These are phyloP conservation scores for Isatis tinctoria DNA, from an alignment of 345 rosid genomes.

Conservation along the genomic window DNA sequence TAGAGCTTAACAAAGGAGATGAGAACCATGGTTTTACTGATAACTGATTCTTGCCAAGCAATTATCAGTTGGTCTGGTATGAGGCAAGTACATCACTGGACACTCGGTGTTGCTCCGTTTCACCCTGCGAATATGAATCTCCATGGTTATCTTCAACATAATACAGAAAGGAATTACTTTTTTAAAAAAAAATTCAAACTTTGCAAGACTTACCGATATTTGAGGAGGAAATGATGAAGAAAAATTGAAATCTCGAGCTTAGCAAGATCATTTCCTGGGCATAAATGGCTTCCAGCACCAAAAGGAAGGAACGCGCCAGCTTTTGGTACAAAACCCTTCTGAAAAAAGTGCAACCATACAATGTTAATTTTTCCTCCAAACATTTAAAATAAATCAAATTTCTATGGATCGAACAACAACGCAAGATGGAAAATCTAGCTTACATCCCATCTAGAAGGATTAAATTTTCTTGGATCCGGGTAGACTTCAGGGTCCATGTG, in stretches of 20 bases:
- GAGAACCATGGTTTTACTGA: slow-evolving; percentile 8
- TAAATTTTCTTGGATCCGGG: slow-evolving; percentile 34
- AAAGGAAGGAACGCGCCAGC: slow-evolving; percentile 53
- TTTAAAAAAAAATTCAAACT: background rate
- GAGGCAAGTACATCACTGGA: slow-evolving; percentile 33
- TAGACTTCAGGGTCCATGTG: slow-evolving; percentile 42
- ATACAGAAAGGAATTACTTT: background rate
- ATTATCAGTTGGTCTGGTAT: slow-evolving; percentile 34
- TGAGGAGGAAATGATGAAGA: slow-evolving; percentile 46
- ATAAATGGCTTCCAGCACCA: slow-evolving; percentile 45
- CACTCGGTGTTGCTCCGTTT: slow-evolving; percentile 25
- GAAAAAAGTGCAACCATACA: background rate
- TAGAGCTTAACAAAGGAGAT: background rate
- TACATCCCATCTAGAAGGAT: slow-evolving; percentile 54
- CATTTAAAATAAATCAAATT: background rate
- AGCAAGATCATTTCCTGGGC: slow-evolving; percentile 53
- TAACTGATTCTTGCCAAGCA: slow-evolving; percentile 36
- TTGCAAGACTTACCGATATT: slow-evolving; percentile 31
- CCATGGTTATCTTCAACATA: background rate
- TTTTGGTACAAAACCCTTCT: slow-evolving; percentile 33
- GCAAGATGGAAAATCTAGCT: background rate
- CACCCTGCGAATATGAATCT: slow-evolving; percentile 22
- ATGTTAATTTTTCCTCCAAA: background rate
- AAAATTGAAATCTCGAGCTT: slow-evolving; percentile 49
- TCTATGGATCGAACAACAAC: background rate